Conservation (phyloP, 179 eudicot genomes). For the Dionaea muscipula region DNA sequence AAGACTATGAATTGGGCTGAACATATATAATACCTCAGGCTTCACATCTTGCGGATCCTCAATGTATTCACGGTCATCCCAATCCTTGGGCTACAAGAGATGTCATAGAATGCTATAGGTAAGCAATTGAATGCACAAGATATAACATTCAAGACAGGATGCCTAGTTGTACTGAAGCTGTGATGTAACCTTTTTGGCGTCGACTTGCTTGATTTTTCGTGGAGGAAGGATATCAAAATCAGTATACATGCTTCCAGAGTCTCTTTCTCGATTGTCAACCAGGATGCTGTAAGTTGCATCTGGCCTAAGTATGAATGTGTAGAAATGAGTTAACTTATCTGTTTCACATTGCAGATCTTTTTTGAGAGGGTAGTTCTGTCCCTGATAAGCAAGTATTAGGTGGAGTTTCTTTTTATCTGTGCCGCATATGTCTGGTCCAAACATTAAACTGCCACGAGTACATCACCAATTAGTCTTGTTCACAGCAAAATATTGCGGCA, state of each 20-base stretch:
- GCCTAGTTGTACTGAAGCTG: background rate
- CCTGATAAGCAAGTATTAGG: slow-evolving; percentile 50
- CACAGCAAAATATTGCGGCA: too few relatives aligned
- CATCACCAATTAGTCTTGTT: too few relatives aligned
- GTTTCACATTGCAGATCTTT: slow-evolving; percentile 57
- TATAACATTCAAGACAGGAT: background rate
- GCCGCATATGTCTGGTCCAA: slow-evolving; percentile 73
- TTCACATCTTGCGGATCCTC: slow-evolving; percentile 54
- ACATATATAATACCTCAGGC: slow-evolving; percentile 60
- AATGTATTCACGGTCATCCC: slow-evolving; percentile 71
- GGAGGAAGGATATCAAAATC: slow-evolving; percentile 93
- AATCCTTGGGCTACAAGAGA: slow-evolving; percentile 51
- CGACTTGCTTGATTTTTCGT: slow-evolving; percentile 45
- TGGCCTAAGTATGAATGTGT: slow-evolving; percentile 67
- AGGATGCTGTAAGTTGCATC: slow-evolving; percentile 67
- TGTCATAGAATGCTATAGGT: background rate
- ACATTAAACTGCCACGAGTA: slow-evolving; percentile 51
- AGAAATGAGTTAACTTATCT: slow-evolving; percentile 67
- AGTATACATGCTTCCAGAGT: slow-evolving; percentile 72
- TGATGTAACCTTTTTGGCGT: slow-evolving; percentile 55
- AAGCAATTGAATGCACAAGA: background rate
- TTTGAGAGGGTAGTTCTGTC: slow-evolving; percentile 54
- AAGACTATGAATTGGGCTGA: too few relatives aligned
- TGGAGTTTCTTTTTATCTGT: slow-evolving; percentile 57
- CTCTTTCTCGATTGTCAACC: slow-evolving; percentile 63